Evolutionary conservation across 2,329 filamentous ascomycete species (phyloP), one percentile per base, ranked within the genome.

Genomic region (Gaeumannomyces sp.): DNA sequence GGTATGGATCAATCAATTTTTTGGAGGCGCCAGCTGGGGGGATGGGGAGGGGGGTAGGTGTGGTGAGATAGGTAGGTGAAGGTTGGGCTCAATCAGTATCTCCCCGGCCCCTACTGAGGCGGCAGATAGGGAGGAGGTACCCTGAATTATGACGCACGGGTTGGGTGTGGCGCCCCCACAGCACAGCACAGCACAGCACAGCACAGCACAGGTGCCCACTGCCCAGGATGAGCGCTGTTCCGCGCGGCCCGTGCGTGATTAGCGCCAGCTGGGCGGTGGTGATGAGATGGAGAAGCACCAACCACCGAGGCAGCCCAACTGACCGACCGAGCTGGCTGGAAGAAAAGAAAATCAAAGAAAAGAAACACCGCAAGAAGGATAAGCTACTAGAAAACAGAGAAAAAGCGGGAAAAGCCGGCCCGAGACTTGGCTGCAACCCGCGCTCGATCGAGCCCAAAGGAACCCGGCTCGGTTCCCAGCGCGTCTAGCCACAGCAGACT

Each of bases 321-420:
- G 45, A 53, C 22, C 45, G 14, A 38, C 35, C 35, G 5, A 19
- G 35, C 35, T 5, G 16, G 14, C 45, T n/a, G 22, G 19, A 53
- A 53, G 19, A 45, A 53, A 4, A 53, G 22, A 29, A 65, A 35
- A 61, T 64, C 28, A 63, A 60, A 27, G 5, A 61, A 35, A 28
- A 35, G 45, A 38, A 58, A 59, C 35, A 57, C 22, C 19, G 45
- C 3, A 59, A 61, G 33, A 33, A 33, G 25, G 27, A 58, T 2
- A n/a, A 11, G 8, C 2, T 64, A 73, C 68, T 68, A 64, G 65
- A 71, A 77, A 68, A 73, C 75, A 69, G 35, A 16, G 11, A 74
- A 69, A 69, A 65, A 76, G 68, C 62, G 45, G 45, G n/a, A 53
- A 53, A n/a, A 53, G 45, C 45, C 14, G 14, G 57, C 19, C 45